A percentile compares a stretch with the other conserved stretches of the same genome.
Evolutionary conservation across 805 yeast genomes (phyloP).

Genomic region (Wickerhamiella dianesei): DNA sequence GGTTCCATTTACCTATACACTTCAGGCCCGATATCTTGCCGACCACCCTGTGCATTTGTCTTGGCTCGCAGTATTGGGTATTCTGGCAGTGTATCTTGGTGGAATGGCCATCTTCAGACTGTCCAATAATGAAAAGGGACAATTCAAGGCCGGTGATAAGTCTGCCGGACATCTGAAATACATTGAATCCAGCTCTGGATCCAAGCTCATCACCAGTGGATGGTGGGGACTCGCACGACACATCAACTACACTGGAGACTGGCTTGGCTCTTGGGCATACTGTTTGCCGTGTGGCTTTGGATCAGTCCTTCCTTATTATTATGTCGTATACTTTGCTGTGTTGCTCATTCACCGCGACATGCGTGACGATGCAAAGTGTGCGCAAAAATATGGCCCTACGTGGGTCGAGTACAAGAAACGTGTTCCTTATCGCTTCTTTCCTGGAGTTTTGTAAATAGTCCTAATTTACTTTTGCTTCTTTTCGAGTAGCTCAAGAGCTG

Average conservation of each 20-base stretch:
- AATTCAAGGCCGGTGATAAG: conserved; percentile 67
- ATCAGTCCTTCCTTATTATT: conserved; percentile 73
- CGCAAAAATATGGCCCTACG: conserved; percentile 66
- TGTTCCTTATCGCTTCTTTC: conserved; percentile 86
- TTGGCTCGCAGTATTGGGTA: conserved; percentile 24
- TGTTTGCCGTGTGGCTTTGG: conserved; percentile 73
- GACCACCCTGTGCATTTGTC: conserved; percentile 49
- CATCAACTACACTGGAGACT: conserved; percentile 90
- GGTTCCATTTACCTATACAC: conserved; percentile 81
- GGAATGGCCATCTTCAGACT: conserved; percentile 79
- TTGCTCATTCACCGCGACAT: conserved; percentile 76
- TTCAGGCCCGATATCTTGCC: conserved; percentile 74
- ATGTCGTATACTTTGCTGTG: conserved; percentile 66
- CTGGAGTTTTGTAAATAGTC: conserved; percentile 60
- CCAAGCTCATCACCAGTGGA: conserved; percentile 71
- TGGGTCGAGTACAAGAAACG: conserved; percentile 71
- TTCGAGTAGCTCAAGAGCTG: not conserved
- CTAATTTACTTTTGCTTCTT: conserved; percentile 12
- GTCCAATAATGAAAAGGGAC: conserved; percentile 72
- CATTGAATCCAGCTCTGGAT: conserved; percentile 62
- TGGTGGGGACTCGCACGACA: conserved; percentile 96
- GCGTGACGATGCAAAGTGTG: conserved; percentile 87
- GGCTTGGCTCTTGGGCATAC: conserved; percentile 86
- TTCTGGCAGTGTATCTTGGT: conserved; percentile 35
- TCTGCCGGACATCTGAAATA: conserved; percentile 45